Percentiles rank a stretch among this genome's conserved stretches.
Evolutionary conservation across 176 grass and related monocot species (phyloP).

Genomic region (Metroxylon sagu): DNA sequence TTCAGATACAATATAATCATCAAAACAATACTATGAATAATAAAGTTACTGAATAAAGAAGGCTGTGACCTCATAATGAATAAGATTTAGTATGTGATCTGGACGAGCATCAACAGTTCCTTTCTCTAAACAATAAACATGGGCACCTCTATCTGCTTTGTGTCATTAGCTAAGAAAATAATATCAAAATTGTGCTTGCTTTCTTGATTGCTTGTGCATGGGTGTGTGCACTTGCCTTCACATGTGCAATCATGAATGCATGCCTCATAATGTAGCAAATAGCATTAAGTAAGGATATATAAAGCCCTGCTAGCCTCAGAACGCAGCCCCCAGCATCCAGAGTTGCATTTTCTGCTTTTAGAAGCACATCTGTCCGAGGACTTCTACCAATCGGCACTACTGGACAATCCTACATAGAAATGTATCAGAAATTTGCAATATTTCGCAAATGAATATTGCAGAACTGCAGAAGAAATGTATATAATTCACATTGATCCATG

Average conservation of each 20-base stretch:
- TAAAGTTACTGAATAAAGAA: too few relatives aligned
- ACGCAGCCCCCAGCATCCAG: constrained; percentile 67
- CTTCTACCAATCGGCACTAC: constrained; percentile 58
- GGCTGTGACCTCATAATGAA: constrained; percentile 88
- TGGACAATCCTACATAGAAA: constrained; percentile 49
- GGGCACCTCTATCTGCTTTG: constrained; percentile 95
- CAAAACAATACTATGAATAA: too few relatives aligned
- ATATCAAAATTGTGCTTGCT: neutral
- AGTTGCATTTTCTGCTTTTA: constrained; percentile 76
- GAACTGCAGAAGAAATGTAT: too few relatives aligned
- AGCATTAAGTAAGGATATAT: constrained; percentile 55
- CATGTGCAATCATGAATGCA: too few relatives aligned
- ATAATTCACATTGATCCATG: too few relatives aligned
- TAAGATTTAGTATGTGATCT: constrained; percentile 85
- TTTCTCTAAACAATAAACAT: constrained; percentile 73
- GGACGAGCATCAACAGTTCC: constrained; percentile 56
- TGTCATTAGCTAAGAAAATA: constrained; percentile 30
- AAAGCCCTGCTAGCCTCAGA: constrained; percentile 81
- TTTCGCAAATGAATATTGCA: too few relatives aligned
- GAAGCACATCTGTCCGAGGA: constrained; percentile 59
- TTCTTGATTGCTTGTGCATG: too few relatives aligned
- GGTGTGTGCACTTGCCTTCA: too few relatives aligned
- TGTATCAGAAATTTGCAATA: too few relatives aligned
- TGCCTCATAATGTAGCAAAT: too few relatives aligned
- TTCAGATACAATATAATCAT: too few relatives aligned